Conservation (phyloP, 2,329 filamentous ascomycete species). For the Colletotrichum eremochloae region DNA sequence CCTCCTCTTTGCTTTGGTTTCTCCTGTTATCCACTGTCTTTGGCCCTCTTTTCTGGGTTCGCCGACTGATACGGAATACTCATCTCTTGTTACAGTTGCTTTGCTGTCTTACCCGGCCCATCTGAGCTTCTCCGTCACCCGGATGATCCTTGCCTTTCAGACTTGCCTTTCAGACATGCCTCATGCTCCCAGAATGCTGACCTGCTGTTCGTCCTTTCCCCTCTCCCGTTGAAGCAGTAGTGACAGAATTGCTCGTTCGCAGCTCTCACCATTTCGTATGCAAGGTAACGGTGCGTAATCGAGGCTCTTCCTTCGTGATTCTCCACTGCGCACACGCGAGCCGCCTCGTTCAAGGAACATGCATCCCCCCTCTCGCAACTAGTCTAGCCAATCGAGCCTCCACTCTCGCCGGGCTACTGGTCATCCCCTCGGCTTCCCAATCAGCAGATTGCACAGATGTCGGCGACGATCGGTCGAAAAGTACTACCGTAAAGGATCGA, state of each 20-base stretch:
- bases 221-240: slow-evolving; percentile 4
- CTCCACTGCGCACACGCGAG: background rate
- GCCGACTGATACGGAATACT: slow-evolving; percentile 1
- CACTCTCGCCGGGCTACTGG: background rate
- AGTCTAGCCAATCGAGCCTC: slow-evolving; percentile 3
- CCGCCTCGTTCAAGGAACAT: background rate
- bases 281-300: slow-evolving; percentile 22
- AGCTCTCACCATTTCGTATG: background rate
- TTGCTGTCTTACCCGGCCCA: background rate
- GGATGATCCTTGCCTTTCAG: slow-evolving; percentile 12
- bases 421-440: background rate
- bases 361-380: slow-evolving; percentile 1
- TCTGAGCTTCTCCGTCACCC: slow-evolving; percentile 15
- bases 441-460: slow-evolving; percentile 10
- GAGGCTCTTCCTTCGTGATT: slow-evolving; percentile 16
- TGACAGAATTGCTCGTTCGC: background rate
- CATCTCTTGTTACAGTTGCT: slow-evolving; percentile 1
- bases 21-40: background rate
- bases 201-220: background rate
- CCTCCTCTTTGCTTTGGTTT: background rate
- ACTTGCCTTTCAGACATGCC: slow-evolving; percentile 15
- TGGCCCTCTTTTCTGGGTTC: background rate
- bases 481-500: slow-evolving; percentile 16
- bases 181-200: slow-evolving; percentile 12
- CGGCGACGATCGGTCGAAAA: slow-evolving; percentile 1